Base-by-base conservation (phyloP, 768 basidiomycete species). In the Mycena alexandri region DNA sequence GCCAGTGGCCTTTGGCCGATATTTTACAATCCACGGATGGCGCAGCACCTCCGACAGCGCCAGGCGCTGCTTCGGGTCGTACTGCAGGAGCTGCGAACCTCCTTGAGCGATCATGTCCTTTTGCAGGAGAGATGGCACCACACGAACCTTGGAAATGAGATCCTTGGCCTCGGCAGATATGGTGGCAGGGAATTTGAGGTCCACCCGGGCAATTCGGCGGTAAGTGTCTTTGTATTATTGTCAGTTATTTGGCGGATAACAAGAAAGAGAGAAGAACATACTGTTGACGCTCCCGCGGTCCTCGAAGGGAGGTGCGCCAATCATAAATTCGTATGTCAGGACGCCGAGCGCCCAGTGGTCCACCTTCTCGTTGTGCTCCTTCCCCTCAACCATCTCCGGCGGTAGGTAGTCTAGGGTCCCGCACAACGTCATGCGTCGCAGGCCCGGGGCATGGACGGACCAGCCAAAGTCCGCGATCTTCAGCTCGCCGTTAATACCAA, bases 401-500 rank as follows among this genome's bases (percentile, higher is more conserved):
- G 98, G 96, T 14, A 99, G 85, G 76, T 99, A 99, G 77, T 99
- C 98, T 47, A 98, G 81, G 1, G 97, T 99, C 13, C 97, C 97
- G 72, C 97, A 99, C 12, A 99, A 85, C 0, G 98, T 98, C 80
- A 86, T 92, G 43, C 97, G 82, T 50, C 96, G 83, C 76, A 95
- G 94, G 2, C 94, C 89, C 0, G 97, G 96, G 0, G 96, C 97
- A 77, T 99, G 97, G 12, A 98, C 95, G 74, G 70, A 71, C 98
- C 98, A 99, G 13, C 98, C 98, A 79, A 99, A 99, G 79, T 99
- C 97, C 4, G 90, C 98, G 68, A 99, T 97, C 86, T 99, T 99
- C 73, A 99, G 84, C 77, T 99, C 97, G 42, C 97, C 98, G 72
- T 96, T 95, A 74, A 99, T 88, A 13, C 96, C 96, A 16, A 99